Evolutionary conservation across 1,139 yeast species (phyloP).

Genomic region (Ogataea hybrid): DNA sequence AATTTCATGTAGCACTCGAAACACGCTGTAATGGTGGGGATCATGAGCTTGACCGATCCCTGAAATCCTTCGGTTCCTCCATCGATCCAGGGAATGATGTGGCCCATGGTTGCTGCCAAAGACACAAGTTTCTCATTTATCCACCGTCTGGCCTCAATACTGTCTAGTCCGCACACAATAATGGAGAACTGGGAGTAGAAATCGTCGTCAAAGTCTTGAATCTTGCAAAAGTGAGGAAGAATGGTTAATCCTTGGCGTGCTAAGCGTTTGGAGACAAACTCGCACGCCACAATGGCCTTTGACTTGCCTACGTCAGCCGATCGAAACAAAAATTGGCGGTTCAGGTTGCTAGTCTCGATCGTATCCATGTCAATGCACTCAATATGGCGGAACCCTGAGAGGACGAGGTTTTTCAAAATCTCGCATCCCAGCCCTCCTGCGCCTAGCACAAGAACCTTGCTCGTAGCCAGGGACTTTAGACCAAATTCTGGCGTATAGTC

Average conservation of each 20-base stretch:
- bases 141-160: constrained; percentile 91
- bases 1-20: constrained; percentile 89
- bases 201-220: constrained; percentile 66
- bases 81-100: constrained; percentile 79
- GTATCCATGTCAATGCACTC: constrained; percentile 95
- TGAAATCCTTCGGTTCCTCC: constrained; percentile 97
- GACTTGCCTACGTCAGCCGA: constrained; percentile 72
- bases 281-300: constrained; percentile 80
- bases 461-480: constrained; percentile 28
- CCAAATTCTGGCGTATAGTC: constrained; percentile 28
- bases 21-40: constrained; percentile 85
- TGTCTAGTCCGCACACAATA: constrained; percentile 85
- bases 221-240: constrained; percentile 58
- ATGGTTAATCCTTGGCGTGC: constrained; percentile 48
- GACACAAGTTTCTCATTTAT: constrained; percentile 74
- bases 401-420: constrained; percentile 76
- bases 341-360: constrained; percentile 85
- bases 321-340: constrained; percentile 88
- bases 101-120: constrained; percentile 28
- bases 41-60: constrained; percentile 86
- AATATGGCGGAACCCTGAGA: constrained; percentile 70
- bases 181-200: constrained; percentile 71
- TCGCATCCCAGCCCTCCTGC: constrained; percentile 99
- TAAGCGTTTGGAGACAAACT: constrained; percentile 50
- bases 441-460: constrained; percentile 62